Evolutionary conservation across 2,329 filamentous ascomycete species (phyloP), one percentile per base, ranked within the genome.

Genomic region (Claviceps fusiformis): DNA sequence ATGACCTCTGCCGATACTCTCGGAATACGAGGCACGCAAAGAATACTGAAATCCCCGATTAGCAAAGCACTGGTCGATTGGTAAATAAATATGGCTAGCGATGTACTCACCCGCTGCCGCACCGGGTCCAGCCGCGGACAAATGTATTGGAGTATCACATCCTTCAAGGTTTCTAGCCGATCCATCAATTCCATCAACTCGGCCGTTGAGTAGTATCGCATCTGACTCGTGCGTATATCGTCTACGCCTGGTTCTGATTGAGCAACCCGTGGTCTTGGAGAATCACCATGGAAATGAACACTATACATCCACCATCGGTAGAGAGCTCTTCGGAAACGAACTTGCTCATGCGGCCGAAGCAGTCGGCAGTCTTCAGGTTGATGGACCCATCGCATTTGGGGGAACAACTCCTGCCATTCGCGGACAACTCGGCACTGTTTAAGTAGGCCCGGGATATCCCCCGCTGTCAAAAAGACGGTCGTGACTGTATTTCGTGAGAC

Each of bases 261-360:
- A 2, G 69, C 70, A 45, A 65, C 55, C 9, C 68, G 66, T 4
- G 71, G 71, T 31, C 67, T 64, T 10, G 67, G 70, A 41, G 67
- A 65, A 37, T 72, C 71, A 11, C 72, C 72, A 50, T 81, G 77
- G 56, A 80, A 80, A 57, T 77, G 74, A 39, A 71, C 70, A 7
- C 75, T 70, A 58, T 76, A 81, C 4, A 78, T 68, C 76, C 77
- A 79, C 77, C 77, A 81, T 37, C 70, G 66, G 52, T 77, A 78
- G 35, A 81, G 63, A 0, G 75, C 77, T 57, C 71, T 70, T 5
- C 78, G 73, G 52, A 80, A 69, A 50, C 76, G 71, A n/a, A 64
- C 59, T 33, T 68, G 68, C 60, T 81, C 78, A 31, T 69, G 64
- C 0, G 62, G 53, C 8, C 64, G 64, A 6, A 81, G 68, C 43